phyloP scores from a whole-genome alignment of 192 early-diverging fungal species.

The Umbelopsis sp. region DNA sequence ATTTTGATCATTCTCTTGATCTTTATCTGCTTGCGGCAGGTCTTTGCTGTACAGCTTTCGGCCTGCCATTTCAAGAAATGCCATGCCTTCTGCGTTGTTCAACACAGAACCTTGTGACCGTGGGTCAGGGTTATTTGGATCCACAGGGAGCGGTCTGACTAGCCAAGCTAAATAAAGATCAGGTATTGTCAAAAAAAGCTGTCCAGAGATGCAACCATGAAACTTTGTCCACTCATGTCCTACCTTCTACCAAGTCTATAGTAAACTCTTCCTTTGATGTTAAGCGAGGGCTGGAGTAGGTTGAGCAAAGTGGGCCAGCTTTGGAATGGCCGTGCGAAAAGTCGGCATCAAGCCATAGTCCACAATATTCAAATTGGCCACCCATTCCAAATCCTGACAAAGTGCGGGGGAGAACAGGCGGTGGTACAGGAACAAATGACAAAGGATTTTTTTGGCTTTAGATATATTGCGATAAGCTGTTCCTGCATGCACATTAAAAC shows the following conservation, averaged over 20 bases:
- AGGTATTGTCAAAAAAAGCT: background rate
- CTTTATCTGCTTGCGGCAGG: constrained; percentile 49
- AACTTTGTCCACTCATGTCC: background rate
- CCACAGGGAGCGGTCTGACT: constrained; percentile 54
- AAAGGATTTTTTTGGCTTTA: background rate
- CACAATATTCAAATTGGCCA: constrained; percentile 74
- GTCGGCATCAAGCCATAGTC: constrained; percentile 68
- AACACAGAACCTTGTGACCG: constrained; percentile 55
- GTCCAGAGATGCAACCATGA: background rate
- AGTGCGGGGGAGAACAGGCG: background rate
- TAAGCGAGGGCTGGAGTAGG: constrained; percentile 62
- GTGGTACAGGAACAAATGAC: background rate
- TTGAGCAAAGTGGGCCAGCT: constrained; percentile 62
- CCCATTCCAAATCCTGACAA: constrained; percentile 65
- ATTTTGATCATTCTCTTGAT: constrained; percentile 18
- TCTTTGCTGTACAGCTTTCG: constrained; percentile 72
- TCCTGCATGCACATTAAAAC: background rate
- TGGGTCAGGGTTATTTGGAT: constrained; percentile 45
- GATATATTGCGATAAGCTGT: constrained; percentile 4
- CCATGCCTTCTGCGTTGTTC: constrained; percentile 68
- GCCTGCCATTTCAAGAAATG: constrained; percentile 73
- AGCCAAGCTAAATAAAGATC: constrained; percentile 60
- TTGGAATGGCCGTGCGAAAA: constrained; percentile 64
- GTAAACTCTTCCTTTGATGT: constrained; percentile 57
- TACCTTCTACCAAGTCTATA: constrained; percentile 71